Percentiles rank a stretch among this genome's conserved stretches.
phyloP scores from a whole-genome alignment of 257 asterid genomes.

The Ophiorrhiza pumila region DNA sequence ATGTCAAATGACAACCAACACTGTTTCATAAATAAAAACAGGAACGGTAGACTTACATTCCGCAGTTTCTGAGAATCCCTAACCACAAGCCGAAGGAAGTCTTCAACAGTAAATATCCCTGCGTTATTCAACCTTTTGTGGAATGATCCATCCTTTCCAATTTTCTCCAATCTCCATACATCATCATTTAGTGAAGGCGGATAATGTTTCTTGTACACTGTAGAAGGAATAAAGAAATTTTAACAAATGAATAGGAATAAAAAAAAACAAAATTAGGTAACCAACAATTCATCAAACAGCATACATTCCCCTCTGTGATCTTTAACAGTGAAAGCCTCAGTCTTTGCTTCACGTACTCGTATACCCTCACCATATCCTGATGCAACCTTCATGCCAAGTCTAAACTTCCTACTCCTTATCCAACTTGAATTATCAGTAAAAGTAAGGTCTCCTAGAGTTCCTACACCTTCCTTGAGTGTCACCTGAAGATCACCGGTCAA shows the following conservation, averaged over 20 bases:
- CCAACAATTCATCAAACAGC: slow-evolving; percentile 21
- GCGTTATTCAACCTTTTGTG: slow-evolving; percentile 86
- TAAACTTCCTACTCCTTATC: slow-evolving; percentile 95
- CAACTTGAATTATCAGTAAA: slow-evolving; percentile 98
- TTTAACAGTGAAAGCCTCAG: slow-evolving; percentile 93
- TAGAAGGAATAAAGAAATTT: slow-evolving; percentile 21
- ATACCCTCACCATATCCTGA: slow-evolving; percentile 78
- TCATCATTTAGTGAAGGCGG: slow-evolving; percentile 94
- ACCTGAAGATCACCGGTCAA: slow-evolving; percentile 85
- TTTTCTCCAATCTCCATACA: slow-evolving; percentile 98
- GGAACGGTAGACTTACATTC: slow-evolving; percentile 42
- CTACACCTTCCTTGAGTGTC: slow-evolving; percentile 93
- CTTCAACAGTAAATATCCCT: slow-evolving; percentile 78
- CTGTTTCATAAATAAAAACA: neutral
- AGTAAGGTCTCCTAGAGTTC: slow-evolving; percentile 88
- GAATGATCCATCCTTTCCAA: slow-evolving; percentile 98
- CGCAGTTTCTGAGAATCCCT: slow-evolving; percentile 88
- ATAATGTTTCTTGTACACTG: slow-evolving; percentile 97
- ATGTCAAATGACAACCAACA: neutral
- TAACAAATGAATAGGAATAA: neutral
- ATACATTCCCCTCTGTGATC: slow-evolving; percentile 98
- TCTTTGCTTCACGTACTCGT: slow-evolving; percentile 89
- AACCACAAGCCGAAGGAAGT: slow-evolving; percentile 88
- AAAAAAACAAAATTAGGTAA: slow-evolving; percentile 6
- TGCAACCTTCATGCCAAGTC: slow-evolving; percentile 88